These are phyloP conservation scores for Magnaporthales sp. DNA, from an alignment of 2,329 filamentous ascomycete species.

Conservation along the genomic window DNA sequence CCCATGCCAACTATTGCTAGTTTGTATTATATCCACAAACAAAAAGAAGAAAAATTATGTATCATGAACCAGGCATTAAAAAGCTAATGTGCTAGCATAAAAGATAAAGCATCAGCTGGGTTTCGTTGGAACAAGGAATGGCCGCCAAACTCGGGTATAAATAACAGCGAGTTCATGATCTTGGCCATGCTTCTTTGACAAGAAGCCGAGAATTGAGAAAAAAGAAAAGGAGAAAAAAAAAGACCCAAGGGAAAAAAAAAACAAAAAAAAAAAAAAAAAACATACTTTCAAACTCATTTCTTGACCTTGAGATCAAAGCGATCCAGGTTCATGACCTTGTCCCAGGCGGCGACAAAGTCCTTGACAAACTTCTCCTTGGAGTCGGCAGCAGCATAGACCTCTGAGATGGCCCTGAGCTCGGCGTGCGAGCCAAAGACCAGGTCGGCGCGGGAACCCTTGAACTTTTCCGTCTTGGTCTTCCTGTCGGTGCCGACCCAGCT, in stretches of 20 bases:
- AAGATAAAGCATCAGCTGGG: background rate
- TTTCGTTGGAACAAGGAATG: background rate
- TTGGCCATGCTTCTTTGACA: no score
- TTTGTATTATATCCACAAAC: background rate
- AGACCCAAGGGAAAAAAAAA: background rate
- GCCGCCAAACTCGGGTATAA: background rate
- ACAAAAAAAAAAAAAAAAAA: background rate
- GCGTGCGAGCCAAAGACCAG: slow-evolving; percentile 67
- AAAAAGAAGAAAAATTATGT: background rate
- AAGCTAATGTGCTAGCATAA: background rate
- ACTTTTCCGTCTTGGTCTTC: slow-evolving; percentile 57
- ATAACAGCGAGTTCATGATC: background rate
- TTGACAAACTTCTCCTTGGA: slow-evolving; percentile 55
- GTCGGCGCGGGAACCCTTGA: slow-evolving; percentile 60
- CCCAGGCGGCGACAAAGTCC: slow-evolving; percentile 65
- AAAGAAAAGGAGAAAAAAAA: background rate
- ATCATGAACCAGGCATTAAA: background rate
- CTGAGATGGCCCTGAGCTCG: slow-evolving; percentile 61
- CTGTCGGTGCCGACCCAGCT: slow-evolving; percentile 56
- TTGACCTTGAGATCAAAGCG: slow-evolving; percentile 47
- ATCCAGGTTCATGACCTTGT: slow-evolving; percentile 67
- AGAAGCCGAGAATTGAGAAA: background rate
- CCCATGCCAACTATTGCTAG: background rate
- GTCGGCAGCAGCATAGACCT: slow-evolving; percentile 58
- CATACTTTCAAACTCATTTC: background rate